A percentile compares a stretch with the other conserved stretches of the same genome.
Evolutionary conservation across 2,329 filamentous ascomycete species (phyloP).

Genomic region (Ascosphaera pollenicola): DNA sequence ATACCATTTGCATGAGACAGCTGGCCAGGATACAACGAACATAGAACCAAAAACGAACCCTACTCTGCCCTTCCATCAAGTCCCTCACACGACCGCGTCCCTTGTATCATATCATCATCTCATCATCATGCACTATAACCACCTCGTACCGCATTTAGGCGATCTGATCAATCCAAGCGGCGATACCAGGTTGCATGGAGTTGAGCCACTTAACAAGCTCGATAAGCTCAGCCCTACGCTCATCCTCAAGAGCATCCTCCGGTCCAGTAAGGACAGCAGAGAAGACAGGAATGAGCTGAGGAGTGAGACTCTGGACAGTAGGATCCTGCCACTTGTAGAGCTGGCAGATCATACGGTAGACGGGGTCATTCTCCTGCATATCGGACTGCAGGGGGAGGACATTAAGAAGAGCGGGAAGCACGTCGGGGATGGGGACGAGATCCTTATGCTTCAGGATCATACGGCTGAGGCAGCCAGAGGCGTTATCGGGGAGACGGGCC

Average conservation of each 20-base stretch:
- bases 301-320: slow-evolving; percentile 23
- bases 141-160: neutral
- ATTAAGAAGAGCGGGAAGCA: slow-evolving; percentile 57
- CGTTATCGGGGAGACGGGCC: slow-evolving; percentile 75
- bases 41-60: too few species aligned
- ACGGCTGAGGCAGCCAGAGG: slow-evolving; percentile 70
- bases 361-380: slow-evolving; percentile 86
- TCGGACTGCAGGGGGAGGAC: slow-evolving; percentile 79
- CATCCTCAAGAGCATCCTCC: slow-evolving; percentile 25
- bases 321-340: slow-evolving; percentile 37
- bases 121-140: neutral
- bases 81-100: too few species aligned
- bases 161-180: slow-evolving; percentile 15
- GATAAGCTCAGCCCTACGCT: slow-evolving; percentile 23
- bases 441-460: slow-evolving; percentile 86
- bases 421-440: slow-evolving; percentile 55
- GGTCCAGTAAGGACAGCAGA: slow-evolving; percentile 23
- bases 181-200: slow-evolving; percentile 19
- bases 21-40: too few species aligned
- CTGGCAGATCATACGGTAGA: slow-evolving; percentile 75
- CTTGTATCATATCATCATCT: neutral
- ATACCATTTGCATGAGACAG: too few species aligned
- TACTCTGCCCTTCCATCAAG: too few species aligned
- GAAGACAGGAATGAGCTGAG: slow-evolving; percentile 24
- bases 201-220: slow-evolving; percentile 27